Conservation (phyloP, 768 basidiomycete genomes). For the Amanita rimosa region DNA sequence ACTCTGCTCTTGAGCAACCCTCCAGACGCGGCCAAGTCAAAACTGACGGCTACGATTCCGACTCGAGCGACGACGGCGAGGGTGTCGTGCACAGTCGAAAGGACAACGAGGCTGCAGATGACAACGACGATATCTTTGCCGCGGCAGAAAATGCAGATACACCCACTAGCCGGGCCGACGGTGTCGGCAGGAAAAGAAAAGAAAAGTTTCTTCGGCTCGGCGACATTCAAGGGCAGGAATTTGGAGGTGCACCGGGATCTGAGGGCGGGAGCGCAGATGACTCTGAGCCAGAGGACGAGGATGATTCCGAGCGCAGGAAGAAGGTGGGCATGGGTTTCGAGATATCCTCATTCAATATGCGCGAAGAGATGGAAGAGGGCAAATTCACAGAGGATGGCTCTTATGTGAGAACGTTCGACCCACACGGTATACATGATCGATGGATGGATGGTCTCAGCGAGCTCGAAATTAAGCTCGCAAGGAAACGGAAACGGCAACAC, state of each 20-base stretch:
- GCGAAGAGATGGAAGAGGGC: conserved; percentile 97
- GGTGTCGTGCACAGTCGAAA: conserved; percentile 82
- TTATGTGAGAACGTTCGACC: conserved; percentile 80
- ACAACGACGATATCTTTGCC: conserved; percentile 78
- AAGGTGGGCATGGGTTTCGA: conserved; percentile 91
- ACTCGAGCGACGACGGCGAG: conserved; percentile 91
- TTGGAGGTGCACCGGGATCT: conserved; percentile 37
- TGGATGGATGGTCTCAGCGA: conserved; percentile 95
- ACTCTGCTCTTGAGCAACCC: conserved; percentile 59
- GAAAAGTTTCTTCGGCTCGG: conserved; percentile 75
- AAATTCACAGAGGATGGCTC: conserved; percentile 92
- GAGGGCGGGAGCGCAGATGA: conserved; percentile 27
- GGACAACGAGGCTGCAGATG: conserved; percentile 35
- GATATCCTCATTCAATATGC: conserved; percentile 96
- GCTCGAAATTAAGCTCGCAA: conserved; percentile 72
- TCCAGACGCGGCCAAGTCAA: conserved; percentile 67
- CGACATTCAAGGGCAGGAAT: conserved; percentile 97
- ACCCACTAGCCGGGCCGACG: conserved; percentile 17
- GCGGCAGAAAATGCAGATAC: conserved; percentile 48
- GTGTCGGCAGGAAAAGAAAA: conserved; percentile 29
- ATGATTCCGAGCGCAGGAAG: conserved; percentile 62
- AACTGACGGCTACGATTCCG: conserved; percentile 84
- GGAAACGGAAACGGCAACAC: conserved; percentile 61
- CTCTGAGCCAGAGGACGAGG: conserved; percentile 55
- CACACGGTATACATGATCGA: conserved; percentile 82